Conservation (phyloP, 176 grass and related monocot species). For the Canna indica region DNA sequence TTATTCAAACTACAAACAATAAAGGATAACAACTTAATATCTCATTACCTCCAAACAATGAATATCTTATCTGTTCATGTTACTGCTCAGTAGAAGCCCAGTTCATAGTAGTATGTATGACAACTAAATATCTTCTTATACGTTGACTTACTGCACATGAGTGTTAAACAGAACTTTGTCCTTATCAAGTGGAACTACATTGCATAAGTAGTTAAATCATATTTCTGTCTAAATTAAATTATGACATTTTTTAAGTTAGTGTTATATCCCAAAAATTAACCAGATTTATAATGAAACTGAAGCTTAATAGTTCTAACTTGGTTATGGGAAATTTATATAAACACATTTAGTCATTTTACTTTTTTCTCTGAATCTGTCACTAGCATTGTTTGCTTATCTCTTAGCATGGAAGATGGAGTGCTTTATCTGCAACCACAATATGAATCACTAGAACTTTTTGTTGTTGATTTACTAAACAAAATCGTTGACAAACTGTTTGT, state of each 20-base stretch:
- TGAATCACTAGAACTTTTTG: too few relatives aligned
- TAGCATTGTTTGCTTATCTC: too few relatives aligned
- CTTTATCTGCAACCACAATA: too few relatives aligned
- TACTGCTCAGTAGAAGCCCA: neutral
- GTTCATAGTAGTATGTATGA: neutral
- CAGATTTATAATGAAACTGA: too few relatives aligned
- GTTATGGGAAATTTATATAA: too few relatives aligned
- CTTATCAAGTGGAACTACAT: neutral
- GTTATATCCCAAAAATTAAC: neutral
- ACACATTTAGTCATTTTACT: too few relatives aligned
- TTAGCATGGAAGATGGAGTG: too few relatives aligned
- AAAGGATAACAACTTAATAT: neutral
- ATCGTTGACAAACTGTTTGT: too few relatives aligned
- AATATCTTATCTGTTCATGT: neutral
- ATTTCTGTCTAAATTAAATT: neutral
- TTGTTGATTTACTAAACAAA: too few relatives aligned
- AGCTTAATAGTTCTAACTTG: too few relatives aligned
- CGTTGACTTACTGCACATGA: too few relatives aligned
- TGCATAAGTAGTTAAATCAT: neutral
- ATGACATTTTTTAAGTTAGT: neutral
- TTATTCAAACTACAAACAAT: neutral
- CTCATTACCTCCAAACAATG: neutral
- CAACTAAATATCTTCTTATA: neutral
- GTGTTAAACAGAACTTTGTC: neutral
- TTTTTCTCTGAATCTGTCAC: too few relatives aligned